These are phyloP conservation scores for Colletotrichum lini DNA, from an alignment of 2,329 filamentous ascomycete species.

Conservation along the genomic window DNA sequence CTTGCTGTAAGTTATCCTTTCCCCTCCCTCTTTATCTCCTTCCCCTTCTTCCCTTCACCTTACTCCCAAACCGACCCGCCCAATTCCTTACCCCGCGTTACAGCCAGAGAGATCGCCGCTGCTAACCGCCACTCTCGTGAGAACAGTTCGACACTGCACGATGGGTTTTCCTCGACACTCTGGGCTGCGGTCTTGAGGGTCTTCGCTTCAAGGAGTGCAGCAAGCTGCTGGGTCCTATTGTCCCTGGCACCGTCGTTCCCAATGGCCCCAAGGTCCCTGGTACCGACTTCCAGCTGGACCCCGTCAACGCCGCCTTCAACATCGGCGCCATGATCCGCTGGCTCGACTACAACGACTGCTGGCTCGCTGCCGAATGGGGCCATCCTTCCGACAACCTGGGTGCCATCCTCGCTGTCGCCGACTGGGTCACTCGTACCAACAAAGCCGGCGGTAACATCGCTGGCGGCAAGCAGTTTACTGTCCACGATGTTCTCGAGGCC, in stretches of 20 bases:
- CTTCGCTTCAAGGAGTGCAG: constrained; percentile 96
- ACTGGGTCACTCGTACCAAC: constrained; percentile 96
- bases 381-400: constrained; percentile 98
- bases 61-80: constrained; percentile 2
- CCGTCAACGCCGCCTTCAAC: constrained; percentile 97
- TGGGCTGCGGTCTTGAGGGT: constrained; percentile 96
- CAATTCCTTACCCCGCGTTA: constrained; percentile 42
- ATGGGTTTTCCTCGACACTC: constrained; percentile 96
- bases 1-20: constrained; percentile 80
- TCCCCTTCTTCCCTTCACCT: not conserved
- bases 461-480: constrained; percentile 88
- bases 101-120: constrained; percentile 39
- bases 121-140: constrained; percentile 47
- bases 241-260: constrained; percentile 91
- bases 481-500: constrained; percentile 92
- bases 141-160: constrained; percentile 91
- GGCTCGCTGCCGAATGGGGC: constrained; percentile 98
- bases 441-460: constrained; percentile 83
- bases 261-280: constrained; percentile 93
- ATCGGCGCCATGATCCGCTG: constrained; percentile 99
- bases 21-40: constrained; percentile 17
- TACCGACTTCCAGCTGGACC: constrained; percentile 94
- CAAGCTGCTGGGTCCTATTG: constrained; percentile 92
- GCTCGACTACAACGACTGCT: constrained; percentile 99
- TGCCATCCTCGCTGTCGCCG: constrained; percentile 94